A percentile compares a stretch with the other conserved stretches of the same genome.
These are phyloP conservation scores for Rhamnella rubrinervis DNA, from an alignment of 331 rosid genomes.

Conservation along the genomic window DNA sequence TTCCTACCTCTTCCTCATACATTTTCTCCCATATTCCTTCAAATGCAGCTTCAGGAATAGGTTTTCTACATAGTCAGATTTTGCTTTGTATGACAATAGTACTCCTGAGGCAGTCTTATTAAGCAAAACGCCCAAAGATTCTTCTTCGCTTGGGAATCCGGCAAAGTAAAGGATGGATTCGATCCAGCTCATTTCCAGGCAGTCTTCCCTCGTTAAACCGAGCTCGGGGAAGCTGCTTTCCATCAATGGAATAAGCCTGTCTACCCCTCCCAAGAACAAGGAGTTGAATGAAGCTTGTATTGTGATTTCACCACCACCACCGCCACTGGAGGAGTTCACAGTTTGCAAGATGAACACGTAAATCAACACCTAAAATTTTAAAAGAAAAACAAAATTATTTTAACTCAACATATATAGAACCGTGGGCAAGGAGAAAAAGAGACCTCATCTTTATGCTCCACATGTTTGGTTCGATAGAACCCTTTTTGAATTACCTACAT, in stretches of 20 bases:
- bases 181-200: conserved; percentile 37
- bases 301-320: background rate
- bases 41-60: conserved; percentile 22
- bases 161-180: conserved; percentile 21
- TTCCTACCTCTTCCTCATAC: conserved; percentile 5
- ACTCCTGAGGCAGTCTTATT: background rate
- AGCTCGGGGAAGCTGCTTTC: conserved; percentile 23
- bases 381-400: too few species aligned
- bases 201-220: conserved; percentile 3
- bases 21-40: conserved; percentile 22
- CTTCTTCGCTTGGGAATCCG: conserved; percentile 6
- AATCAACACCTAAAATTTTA: conserved; percentile 1
- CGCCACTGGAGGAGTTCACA: background rate
- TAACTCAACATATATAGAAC: too few species aligned
- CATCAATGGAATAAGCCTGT: conserved; percentile 20
- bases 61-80: conserved; percentile 30
- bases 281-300: conserved; percentile 14
- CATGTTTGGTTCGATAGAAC: conserved; percentile 47
- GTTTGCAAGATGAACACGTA: background rate
- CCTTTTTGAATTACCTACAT: conserved; percentile 41
- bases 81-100: conserved; percentile 20
- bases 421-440: background rate
- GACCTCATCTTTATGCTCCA: conserved; percentile 57
- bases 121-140: conserved; percentile 16
- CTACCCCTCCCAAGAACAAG: conserved; percentile 23